Conservation (phyloP, 1,139 yeast species). For the Magnusiomyces magnusii region DNA sequence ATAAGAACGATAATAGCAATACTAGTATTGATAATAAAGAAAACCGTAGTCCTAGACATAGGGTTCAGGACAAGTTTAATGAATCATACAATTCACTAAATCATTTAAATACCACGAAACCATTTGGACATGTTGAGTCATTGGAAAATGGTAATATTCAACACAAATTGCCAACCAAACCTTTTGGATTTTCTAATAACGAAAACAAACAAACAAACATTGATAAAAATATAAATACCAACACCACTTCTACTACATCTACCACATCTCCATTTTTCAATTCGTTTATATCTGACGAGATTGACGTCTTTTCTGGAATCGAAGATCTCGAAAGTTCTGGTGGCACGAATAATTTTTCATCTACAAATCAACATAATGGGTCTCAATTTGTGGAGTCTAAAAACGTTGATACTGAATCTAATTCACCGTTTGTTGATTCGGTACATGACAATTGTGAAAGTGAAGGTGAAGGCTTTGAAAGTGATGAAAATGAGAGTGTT, state of each 20-base stretch:
- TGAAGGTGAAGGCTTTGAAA: no score
- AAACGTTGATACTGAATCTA: not conserved
- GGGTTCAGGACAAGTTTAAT: not conserved
- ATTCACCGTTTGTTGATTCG: no score
- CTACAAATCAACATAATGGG: not conserved
- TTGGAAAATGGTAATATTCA: not conserved
- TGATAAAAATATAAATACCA: not conserved
- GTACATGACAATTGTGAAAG: no score
- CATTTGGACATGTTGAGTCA: not conserved
- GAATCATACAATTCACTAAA: not conserved
- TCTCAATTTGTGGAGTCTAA: not conserved
- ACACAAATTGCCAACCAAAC: not conserved
- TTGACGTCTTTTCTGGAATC: conserved; percentile 13
- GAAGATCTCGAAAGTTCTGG: conserved; percentile 11
- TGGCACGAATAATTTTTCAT: not conserved
- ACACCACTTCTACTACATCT: no score
- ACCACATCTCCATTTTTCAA: not conserved
- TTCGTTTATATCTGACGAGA: conserved; percentile 6
- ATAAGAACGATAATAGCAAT: not conserved
- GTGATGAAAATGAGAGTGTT: no score
- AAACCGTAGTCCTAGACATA: not conserved
- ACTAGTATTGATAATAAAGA: not conserved
- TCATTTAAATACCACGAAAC: not conserved
- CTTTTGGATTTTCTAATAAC: not conserved
- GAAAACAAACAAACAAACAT: not conserved